A percentile compares a stretch with the other conserved stretches of the same genome.
Conservation (phyloP, 495 filamentous ascomycete genomes). For the Melanomma pulvis-pyrius region DNA sequence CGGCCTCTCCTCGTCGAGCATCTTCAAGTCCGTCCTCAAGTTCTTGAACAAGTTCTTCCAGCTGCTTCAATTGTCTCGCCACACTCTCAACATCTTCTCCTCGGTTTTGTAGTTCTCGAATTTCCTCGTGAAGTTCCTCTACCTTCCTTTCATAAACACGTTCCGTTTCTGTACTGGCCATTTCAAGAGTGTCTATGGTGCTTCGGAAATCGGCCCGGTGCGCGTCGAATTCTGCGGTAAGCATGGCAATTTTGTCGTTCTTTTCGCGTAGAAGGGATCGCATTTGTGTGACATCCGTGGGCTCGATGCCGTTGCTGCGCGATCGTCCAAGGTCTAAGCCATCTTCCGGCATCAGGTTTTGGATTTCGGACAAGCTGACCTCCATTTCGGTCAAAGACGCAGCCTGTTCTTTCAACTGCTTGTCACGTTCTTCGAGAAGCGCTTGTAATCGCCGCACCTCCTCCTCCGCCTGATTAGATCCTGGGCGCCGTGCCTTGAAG, state of each 20-base stretch:
- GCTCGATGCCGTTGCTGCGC: conserved; percentile 61
- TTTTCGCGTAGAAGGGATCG: conserved; percentile 86
- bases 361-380: conserved; percentile 71
- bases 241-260: conserved; percentile 90
- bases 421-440: conserved; percentile 81
- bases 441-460: conserved; percentile 67
- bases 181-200: conserved; percentile 94
- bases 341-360: conserved; percentile 58
- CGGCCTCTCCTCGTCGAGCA: conserved; percentile 92
- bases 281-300: conserved; percentile 74
- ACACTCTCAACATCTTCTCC: conserved; percentile 90
- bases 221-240: conserved; percentile 92
- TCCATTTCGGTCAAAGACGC: conserved; percentile 83
- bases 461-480: conserved; percentile 59
- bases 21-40: conserved; percentile 97
- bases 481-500: conserved; percentile 53
- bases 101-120: conserved; percentile 77
- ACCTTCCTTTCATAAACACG: conserved; percentile 94
- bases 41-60: conserved; percentile 95
- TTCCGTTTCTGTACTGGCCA: conserved; percentile 95
- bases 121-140: conserved; percentile 84
- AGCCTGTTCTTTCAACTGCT: conserved; percentile 84
- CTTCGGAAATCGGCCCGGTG: conserved; percentile 95
- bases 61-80: conserved; percentile 84
- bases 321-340: conserved; percentile 19